Evolutionary conservation across 169 alveolate genomes (phyloP).

Genomic region (Plasmodium blacklocki): DNA sequence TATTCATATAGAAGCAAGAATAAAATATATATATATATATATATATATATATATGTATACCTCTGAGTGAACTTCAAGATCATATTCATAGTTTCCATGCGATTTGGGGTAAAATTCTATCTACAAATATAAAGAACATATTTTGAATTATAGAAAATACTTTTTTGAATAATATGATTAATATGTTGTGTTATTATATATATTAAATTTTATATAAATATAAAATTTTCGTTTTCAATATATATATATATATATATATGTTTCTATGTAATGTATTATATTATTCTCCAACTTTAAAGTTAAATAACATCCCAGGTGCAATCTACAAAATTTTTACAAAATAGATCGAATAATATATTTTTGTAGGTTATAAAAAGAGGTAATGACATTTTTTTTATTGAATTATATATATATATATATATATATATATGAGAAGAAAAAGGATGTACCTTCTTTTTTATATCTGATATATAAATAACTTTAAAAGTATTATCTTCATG

Average conservation of each 20-base stretch:
- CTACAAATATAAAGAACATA: conserved; percentile 11
- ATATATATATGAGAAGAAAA: neutral
- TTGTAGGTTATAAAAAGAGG: no score
- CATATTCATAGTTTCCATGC: conserved; percentile 36
- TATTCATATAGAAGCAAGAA: neutral
- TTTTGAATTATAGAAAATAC: neutral
- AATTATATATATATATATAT: no score
- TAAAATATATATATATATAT: neutral
- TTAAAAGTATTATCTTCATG: conserved; percentile 26
- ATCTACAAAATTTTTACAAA: conserved; percentile 33
- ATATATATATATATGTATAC: conserved; percentile 8
- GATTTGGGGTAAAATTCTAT: conserved; percentile 57
- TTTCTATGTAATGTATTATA: neutral
- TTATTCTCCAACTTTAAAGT: conserved; percentile 42
- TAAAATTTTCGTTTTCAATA: neutral
- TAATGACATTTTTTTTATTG: neutral
- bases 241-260: neutral
- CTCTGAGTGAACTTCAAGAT: conserved; percentile 41
- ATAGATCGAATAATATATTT: neutral
- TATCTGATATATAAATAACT: conserved; percentile 28
- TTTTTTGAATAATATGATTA: neutral
- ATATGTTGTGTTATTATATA: no score
- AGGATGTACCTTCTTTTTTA: conserved; percentile 57
- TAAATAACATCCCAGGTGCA: conserved; percentile 72
- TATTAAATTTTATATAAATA: neutral